Percentiles rank a stretch among this genome's conserved stretches.
Conservation (phyloP, 257 asterid species). For the Nicotiana undulata region DNA sequence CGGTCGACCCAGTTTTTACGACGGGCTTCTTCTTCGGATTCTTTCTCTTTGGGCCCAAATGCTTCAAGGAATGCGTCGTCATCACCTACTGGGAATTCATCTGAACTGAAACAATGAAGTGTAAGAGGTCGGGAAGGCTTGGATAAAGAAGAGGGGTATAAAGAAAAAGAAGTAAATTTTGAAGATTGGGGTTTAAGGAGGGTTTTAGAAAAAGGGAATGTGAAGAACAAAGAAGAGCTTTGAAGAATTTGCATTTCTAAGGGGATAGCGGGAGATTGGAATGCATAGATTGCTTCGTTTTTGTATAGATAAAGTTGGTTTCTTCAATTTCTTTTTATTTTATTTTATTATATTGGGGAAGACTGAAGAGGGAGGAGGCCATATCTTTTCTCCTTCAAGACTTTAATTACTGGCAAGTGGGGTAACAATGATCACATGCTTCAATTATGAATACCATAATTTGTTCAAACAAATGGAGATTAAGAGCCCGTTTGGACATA, state of each 20-base stretch:
- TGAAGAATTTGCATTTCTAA: conserved; percentile 47
- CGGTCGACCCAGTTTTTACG: conserved; percentile 80
- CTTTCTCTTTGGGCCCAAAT: conserved; percentile 68
- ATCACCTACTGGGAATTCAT: conserved; percentile 78
- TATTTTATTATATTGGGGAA: background rate
- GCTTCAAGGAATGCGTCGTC: conserved; percentile 64
- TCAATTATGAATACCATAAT: no score
- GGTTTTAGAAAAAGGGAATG: conserved; percentile 57
- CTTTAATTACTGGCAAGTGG: no score
- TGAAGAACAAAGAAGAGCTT: conserved; percentile 23
- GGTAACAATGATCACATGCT: no score
- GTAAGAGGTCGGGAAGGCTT: background rate
- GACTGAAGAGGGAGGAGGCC: background rate
- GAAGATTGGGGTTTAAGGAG: conserved; percentile 38
- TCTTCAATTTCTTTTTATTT: background rate
- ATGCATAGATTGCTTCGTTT: background rate
- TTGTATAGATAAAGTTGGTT: background rate
- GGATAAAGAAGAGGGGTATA: conserved; percentile 11
- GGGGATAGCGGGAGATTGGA: background rate
- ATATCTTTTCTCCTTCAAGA: no score
- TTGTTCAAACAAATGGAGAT: no score
- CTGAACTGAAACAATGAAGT: conserved; percentile 50
- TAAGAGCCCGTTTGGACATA: no score
- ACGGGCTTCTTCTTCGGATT: conserved; percentile 87
- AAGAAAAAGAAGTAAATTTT: conserved; percentile 6